phyloP scores from a whole-genome alignment of 192 early-diverging fungal species.

The Podila epicladia region DNA sequence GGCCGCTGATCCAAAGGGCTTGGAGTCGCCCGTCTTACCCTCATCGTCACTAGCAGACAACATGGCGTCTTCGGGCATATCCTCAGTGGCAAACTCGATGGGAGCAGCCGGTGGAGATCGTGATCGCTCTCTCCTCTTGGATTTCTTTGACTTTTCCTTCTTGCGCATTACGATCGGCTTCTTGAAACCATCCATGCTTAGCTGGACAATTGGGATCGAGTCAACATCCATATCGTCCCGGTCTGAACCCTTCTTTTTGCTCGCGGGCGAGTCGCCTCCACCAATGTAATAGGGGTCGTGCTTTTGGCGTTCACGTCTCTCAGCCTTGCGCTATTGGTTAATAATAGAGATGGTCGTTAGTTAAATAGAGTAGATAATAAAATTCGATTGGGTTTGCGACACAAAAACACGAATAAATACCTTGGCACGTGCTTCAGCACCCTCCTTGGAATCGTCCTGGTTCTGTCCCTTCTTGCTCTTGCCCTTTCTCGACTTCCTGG shows the following conservation, averaged over 20 bases:
- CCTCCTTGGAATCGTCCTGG: slow-evolving; percentile 54
- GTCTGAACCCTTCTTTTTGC: slow-evolving; percentile 31
- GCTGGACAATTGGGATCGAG: slow-evolving; percentile 81
- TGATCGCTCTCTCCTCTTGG: slow-evolving; percentile 35
- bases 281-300: slow-evolving; percentile 78
- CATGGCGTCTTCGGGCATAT: slow-evolving; percentile 68
- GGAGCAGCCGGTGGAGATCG: slow-evolving; percentile 44
- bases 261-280: slow-evolving; percentile 51
- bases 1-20: neutral
- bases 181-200: slow-evolving; percentile 68
- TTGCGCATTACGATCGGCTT: slow-evolving; percentile 33
- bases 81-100: slow-evolving; percentile 63
- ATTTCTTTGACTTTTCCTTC: slow-evolving; percentile 54
- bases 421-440: slow-evolving; percentile 52
- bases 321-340: slow-evolving; percentile 53
- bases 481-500: slow-evolving; percentile 44
- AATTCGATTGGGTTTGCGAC: too few species aligned
- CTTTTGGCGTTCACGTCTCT: slow-evolving; percentile 57
- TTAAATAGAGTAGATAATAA: too few species aligned
- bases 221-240: slow-evolving; percentile 78
- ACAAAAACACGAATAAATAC: slow-evolving; percentile 25
- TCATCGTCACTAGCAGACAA: slow-evolving; percentile 61
- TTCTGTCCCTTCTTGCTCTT: slow-evolving; percentile 36
- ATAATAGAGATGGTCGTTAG: neutral
- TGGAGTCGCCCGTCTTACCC: slow-evolving; percentile 1